These are phyloP conservation scores for Fusarium sp. DNA, from an alignment of 2,329 filamentous ascomycete genomes.

Conservation along the genomic window DNA sequence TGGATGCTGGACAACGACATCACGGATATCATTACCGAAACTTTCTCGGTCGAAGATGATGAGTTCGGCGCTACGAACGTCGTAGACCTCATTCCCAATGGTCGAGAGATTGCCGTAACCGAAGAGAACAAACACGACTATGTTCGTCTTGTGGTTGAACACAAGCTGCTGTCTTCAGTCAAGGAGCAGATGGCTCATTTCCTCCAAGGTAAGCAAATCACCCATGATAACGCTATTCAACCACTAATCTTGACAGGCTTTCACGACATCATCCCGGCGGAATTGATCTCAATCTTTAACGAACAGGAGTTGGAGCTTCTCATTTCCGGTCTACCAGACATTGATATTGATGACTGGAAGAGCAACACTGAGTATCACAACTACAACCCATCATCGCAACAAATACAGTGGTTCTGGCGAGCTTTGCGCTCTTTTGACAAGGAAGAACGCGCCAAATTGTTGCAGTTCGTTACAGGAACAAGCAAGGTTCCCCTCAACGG, in stretches of 20 bases:
- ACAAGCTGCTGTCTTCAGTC: conserved; percentile 91
- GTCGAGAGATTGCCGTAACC: conserved; percentile 91
- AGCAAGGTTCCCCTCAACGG: conserved; percentile 98
- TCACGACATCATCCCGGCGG: conserved; percentile 96
- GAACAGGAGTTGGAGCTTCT: conserved; percentile 97
- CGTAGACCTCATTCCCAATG: conserved; percentile 88
- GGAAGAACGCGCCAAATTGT: conserved; percentile 95
- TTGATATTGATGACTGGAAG: conserved; percentile 99
- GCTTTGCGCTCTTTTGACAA: conserved; percentile 98
- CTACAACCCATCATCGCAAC: conserved; percentile 91
- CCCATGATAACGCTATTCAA: not conserved
- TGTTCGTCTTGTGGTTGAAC: conserved; percentile 92
- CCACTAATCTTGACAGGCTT: conserved; percentile 71
- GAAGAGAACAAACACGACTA: conserved; percentile 99
- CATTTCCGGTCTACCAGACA: conserved; percentile 96
- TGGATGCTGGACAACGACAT: conserved; percentile 99
- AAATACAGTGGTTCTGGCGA: conserved; percentile 99
- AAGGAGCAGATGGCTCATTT: conserved; percentile 95
- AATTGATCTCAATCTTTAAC: conserved; percentile 96
- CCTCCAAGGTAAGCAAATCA: conserved; percentile 74
- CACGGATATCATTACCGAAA: conserved; percentile 96
- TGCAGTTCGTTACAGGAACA: conserved; percentile 98
- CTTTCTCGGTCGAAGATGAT: conserved; percentile 93
- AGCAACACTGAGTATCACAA: conserved; percentile 99
- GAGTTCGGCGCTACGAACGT: conserved; percentile 91